A percentile compares a stretch with the other conserved stretches of the same genome.
These are phyloP conservation scores for Tricholomella constricta DNA, from an alignment of 768 basidiomycete species.

Conservation along the genomic window DNA sequence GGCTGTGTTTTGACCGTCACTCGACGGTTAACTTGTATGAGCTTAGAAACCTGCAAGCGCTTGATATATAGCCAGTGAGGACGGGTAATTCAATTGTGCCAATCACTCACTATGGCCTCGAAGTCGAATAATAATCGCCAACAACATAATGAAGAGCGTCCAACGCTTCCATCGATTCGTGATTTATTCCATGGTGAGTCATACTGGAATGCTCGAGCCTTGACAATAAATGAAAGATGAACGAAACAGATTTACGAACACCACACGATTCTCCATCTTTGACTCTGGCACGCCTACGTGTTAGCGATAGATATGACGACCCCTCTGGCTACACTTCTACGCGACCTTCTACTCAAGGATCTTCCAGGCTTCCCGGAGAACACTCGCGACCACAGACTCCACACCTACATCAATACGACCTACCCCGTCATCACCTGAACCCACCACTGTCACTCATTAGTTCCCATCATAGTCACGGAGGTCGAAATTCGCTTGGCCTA, in stretches of 20 bases:
- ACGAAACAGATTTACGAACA: constrained; percentile 12
- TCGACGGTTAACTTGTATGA: constrained; percentile 4
- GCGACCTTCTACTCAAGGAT: constrained; percentile 4
- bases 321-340: constrained; percentile 8
- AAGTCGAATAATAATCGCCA: constrained; percentile 31
- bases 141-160: constrained; percentile 38
- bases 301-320: constrained; percentile 39
- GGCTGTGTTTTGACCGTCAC: constrained; percentile 19
- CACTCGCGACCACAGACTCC: constrained; percentile 1
- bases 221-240: neutral
- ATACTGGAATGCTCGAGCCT: neutral
- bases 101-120: constrained; percentile 25
- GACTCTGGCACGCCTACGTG: constrained; percentile 45
- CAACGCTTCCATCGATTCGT: constrained; percentile 71
- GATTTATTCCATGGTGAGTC: constrained; percentile 63
- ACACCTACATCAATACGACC: constrained; percentile 2
- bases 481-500: neutral
- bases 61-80: constrained; percentile 15
- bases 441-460: constrained; percentile 1
- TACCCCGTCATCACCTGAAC: neutral
- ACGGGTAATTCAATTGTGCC: neutral
- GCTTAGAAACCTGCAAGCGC: constrained; percentile 7
- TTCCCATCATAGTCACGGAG: neutral
- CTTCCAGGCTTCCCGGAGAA: neutral
- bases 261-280: constrained; percentile 36